A percentile compares a stretch with the other conserved stretches of the same genome.
Evolutionary conservation across 768 basidiomycete species (phyloP).

Genomic region (Pholiota molesta): DNA sequence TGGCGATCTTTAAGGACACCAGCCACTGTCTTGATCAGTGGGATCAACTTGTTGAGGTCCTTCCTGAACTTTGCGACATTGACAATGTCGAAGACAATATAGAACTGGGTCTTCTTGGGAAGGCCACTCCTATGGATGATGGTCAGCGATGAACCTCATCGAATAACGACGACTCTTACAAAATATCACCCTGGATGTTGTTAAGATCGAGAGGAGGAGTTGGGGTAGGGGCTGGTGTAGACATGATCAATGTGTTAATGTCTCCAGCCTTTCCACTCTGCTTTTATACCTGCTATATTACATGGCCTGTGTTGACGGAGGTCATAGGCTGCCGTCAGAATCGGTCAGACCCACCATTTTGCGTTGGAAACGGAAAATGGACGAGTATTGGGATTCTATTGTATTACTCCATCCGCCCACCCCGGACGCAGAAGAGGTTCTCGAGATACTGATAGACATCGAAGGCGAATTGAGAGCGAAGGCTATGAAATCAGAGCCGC

Average conservation of each 20-base stretch:
- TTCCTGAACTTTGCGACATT: slow-evolving; percentile 44
- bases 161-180: slow-evolving; percentile 32
- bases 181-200: slow-evolving; percentile 52
- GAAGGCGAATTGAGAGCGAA: neutral
- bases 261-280: neutral
- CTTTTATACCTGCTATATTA: neutral
- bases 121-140: slow-evolving; percentile 45
- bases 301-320: neutral
- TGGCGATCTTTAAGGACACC: slow-evolving; percentile 44
- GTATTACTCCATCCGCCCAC: neutral
- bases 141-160: neutral
- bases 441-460: neutral
- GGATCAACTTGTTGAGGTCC: slow-evolving; percentile 42
- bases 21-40: slow-evolving; percentile 47
- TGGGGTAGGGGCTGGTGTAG: slow-evolving; percentile 6
- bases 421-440: neutral
- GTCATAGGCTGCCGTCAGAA: neutral
- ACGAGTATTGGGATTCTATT: neutral
- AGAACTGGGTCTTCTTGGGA: slow-evolving; percentile 55
- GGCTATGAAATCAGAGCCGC: neutral
- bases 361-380: slow-evolving; percentile 6
- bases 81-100: slow-evolving; percentile 54
- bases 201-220: slow-evolving; percentile 33
- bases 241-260: slow-evolving; percentile 3
- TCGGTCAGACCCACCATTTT: neutral